Evolutionary conservation across 441 rosid species (phyloP).

Genomic region (Adansonia gregorii): DNA sequence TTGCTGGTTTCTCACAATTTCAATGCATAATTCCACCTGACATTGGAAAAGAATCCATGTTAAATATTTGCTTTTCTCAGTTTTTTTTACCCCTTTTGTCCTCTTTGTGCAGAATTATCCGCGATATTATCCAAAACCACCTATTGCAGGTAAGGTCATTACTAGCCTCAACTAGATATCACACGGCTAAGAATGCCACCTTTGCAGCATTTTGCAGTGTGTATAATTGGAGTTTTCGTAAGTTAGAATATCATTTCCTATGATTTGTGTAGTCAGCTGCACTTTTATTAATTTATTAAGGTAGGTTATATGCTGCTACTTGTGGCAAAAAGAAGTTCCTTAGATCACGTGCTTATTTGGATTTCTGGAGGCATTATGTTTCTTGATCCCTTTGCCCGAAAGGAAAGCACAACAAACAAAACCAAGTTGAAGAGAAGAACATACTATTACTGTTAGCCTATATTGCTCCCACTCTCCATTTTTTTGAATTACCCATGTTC

Average conservation of each 20-base stretch:
- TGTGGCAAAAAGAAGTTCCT: background rate
- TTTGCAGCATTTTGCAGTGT: conserved; percentile 19
- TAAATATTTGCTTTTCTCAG: background rate
- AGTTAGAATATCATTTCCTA: conserved; percentile 14
- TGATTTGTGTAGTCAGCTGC: background rate
- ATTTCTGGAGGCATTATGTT: background rate
- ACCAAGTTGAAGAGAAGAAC: background rate
- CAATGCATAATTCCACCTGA: conserved; percentile 1
- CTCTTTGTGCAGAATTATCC: conserved; percentile 72
- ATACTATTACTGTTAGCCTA: background rate
- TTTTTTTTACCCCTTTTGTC: conserved; percentile 3
- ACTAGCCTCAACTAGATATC: conserved; percentile 17
- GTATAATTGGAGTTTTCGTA: conserved; percentile 9
- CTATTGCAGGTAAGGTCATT: conserved; percentile 73
- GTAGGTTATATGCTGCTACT: background rate
- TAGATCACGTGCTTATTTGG: background rate
- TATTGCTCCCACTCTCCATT: too few species aligned
- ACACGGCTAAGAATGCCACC: conserved; percentile 21
- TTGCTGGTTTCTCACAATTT: background rate
- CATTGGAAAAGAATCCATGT: conserved; percentile 1
- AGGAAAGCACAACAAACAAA: background rate
- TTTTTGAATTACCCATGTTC: too few species aligned
- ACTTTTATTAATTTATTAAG: background rate
- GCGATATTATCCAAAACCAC: conserved; percentile 97
- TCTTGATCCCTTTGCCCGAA: background rate